Percentiles rank a stretch among this genome's conserved stretches.
phyloP scores from a whole-genome alignment of 2,329 filamentous ascomycete genomes.

The Colletotrichum lindemuthianum region DNA sequence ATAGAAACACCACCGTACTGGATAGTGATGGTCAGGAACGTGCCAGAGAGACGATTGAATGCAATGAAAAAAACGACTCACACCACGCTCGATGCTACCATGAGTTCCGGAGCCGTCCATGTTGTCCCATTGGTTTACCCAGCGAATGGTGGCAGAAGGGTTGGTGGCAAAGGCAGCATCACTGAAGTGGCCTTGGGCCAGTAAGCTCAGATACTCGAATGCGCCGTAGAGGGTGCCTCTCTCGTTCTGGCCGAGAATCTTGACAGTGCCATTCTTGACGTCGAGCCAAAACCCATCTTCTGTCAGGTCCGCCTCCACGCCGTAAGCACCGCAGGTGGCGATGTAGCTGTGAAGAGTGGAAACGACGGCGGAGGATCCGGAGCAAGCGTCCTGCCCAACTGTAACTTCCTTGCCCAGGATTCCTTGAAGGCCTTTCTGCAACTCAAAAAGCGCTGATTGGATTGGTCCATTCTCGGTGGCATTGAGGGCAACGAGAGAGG shows the following conservation, averaged over 20 bases:
- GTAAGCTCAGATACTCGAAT: slow-evolving; percentile 73
- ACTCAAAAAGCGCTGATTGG: slow-evolving; percentile 66
- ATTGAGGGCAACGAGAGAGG: slow-evolving; percentile 63
- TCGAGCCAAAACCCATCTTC: slow-evolving; percentile 72
- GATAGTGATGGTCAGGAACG: background rate
- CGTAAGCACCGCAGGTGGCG: slow-evolving; percentile 54
- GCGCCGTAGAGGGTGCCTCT: slow-evolving; percentile 75
- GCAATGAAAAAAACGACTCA: slow-evolving; percentile 2
- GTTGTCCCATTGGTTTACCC: slow-evolving; percentile 81
- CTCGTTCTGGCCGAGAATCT: slow-evolving; percentile 73
- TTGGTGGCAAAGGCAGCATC: slow-evolving; percentile 57
- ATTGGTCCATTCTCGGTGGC: slow-evolving; percentile 64
- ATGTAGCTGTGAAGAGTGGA: slow-evolving; percentile 39
- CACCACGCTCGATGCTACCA: slow-evolving; percentile 71
- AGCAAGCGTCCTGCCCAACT: slow-evolving; percentile 38
- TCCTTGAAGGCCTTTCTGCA: slow-evolving; percentile 65
- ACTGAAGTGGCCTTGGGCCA: slow-evolving; percentile 67
- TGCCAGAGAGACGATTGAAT: background rate
- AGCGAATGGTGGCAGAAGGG: slow-evolving; percentile 70
- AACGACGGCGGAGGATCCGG: slow-evolving; percentile 35
- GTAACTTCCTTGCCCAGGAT: slow-evolving; percentile 63
- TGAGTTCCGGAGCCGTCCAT: slow-evolving; percentile 56
- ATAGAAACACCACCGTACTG: slow-evolving; percentile 72
- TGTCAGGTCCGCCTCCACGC: slow-evolving; percentile 49
- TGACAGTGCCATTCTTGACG: slow-evolving; percentile 56